Evolutionary conservation across 2,329 filamentous ascomycete genomes (phyloP), one percentile per base, ranked within the genome.

Genomic region (Colletotrichum sp.): DNA sequence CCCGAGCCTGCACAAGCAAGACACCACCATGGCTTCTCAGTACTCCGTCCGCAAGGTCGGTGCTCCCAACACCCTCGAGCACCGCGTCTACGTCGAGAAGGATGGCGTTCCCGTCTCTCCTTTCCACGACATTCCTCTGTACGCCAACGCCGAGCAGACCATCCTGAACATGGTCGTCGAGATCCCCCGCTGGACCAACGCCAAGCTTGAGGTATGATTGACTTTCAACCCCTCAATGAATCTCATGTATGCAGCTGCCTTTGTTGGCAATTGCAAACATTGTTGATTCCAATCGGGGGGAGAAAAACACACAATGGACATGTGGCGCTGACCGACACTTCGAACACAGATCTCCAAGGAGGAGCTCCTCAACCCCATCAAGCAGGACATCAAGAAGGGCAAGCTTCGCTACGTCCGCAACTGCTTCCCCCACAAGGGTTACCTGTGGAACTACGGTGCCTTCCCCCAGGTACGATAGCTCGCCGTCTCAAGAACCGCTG

Each of bases 381-480:
- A 98, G 94, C 97, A 99, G 91, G 97, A 99, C 87, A 92, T 93
- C 87, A 99, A 99, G 94, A 99, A 99, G 92, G 97, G 96, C 92
- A 99, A 98, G 93, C 96, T 99, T 83, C 95, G 97, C 84, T 99
- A 94, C 86, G 97, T 99, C 86, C 96, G 97, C 90, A 99, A 99
- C 94, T 99, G 97, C 94, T 99, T 99, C 93, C 97, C 97, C 82
- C 97, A 99, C 94, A 99, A 99, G 93, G 97, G 97, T 81, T 99
- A 99, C 89, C 95, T 99, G 82, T 99, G 97, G 97, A 99, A 99
- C 93, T 99, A 99, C 89, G 97, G 97, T 90, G 96, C 96, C 87
- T 99, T 99, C 93, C 97, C 97, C 83, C 95, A 97, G 91, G 95
- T 97, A 91, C 84, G 91, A 73, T 71, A 52, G 43, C 10, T 71